Base-by-base conservation (phyloP, 2,329 filamentous ascomycete genomes). In the Cladophialophora chaetospira region DNA sequence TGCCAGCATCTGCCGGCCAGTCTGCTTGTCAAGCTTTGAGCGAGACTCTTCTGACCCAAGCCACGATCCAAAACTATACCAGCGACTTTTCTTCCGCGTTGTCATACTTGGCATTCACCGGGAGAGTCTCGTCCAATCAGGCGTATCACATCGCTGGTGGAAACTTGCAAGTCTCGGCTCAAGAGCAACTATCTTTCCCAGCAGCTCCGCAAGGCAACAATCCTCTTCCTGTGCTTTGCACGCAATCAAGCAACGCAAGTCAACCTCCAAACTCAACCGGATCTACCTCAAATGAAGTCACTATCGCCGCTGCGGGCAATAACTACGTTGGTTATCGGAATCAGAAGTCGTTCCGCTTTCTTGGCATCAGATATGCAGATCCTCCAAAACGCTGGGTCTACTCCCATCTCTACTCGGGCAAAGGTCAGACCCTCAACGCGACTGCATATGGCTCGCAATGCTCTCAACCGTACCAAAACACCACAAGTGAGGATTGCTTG, bases 291-390 rank as follows among this genome's bases (percentile, higher is more conserved):
- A 78, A 77, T 40, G 64, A 73, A 38, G 55, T 81, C 15, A 67
- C 69, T 8, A 64, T 81, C 8, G 52, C 70, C 1, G 72, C 76
- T 1, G 67, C 64, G n/a, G 72, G 73, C 3, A 80, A 80, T 54
- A 76, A 65, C 0, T 81, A 75, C 49, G 63, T 77, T 15, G 80
- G 81, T 0, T 81, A 76, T 62, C 73, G 79, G 5, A 81, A 83
- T 63, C 74, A 79, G 60, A 79, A 81, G 64, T 81, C 69, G 5
- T 80, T 79, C 60, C 73, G 75, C 13, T 79, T 79, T 62, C 66
- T 74, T 9, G 76, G 77, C 1, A 74, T 80, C 21, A 73, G 73
- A 3, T 79, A 78, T 58, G 77, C 77, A 11, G 69, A 71, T 53
- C 9, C 62, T 5, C 71, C 75, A 4, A 63, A 69, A 33, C 71